Conservation (phyloP, 2,329 filamentous ascomycete species). For the Pleomassaria siparia region DNA sequence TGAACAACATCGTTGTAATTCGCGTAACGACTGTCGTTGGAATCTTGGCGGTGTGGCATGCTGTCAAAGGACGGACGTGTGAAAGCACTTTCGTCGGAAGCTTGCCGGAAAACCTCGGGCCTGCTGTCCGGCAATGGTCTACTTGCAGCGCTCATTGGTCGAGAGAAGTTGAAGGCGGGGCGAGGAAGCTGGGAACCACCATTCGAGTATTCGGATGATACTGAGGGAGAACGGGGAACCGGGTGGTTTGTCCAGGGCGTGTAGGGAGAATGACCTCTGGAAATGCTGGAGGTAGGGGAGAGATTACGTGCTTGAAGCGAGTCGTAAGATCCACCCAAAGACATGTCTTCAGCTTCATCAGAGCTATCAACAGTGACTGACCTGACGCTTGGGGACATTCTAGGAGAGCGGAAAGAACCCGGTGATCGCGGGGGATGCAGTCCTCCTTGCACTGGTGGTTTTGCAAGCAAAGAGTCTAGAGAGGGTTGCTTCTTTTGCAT, state of each 20-base stretch:
- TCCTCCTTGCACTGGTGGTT: constrained; percentile 27
- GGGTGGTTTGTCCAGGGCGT: constrained; percentile 62
- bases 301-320: constrained; percentile 72
- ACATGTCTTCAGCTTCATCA: constrained; percentile 70
- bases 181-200: constrained; percentile 61
- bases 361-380: constrained; percentile 56
- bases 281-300: constrained; percentile 69
- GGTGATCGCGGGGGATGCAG: constrained; percentile 47
- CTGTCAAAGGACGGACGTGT: constrained; percentile 41
- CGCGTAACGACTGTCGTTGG: constrained; percentile 55
- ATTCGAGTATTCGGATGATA: constrained; percentile 77
- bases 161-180: constrained; percentile 89
- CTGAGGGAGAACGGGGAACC: constrained; percentile 76
- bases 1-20: constrained; percentile 66
- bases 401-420: constrained; percentile 35
- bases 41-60: constrained; percentile 42
- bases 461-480: constrained; percentile 38
- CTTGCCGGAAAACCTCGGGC: constrained; percentile 37
- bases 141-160: constrained; percentile 77
- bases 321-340: constrained; percentile 61
- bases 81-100: constrained; percentile 38
- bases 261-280: constrained; percentile 61
- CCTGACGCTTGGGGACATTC: constrained; percentile 47
- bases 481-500: constrained; percentile 44
- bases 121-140: constrained; percentile 51